phyloP scores from a whole-genome alignment of 2,329 filamentous ascomycete genomes.

The Scorias spongiosa region DNA sequence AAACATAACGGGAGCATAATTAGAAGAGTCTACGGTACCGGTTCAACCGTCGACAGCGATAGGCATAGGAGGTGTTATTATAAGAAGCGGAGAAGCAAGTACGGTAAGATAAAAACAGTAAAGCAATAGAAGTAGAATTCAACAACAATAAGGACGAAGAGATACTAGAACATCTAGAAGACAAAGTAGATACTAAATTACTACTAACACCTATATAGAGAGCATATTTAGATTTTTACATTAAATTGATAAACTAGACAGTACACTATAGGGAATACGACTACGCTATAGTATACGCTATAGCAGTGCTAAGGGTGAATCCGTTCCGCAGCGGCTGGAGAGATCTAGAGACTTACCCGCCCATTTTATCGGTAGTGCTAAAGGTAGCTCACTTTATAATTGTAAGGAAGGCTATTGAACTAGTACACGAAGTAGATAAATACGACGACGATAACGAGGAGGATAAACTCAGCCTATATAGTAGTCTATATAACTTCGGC shows the following conservation, averaged over 20 bases:
- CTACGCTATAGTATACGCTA: not conserved
- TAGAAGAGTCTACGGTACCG: not conserved
- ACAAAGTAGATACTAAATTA: not conserved
- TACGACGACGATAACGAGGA: too few species aligned
- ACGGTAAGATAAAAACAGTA: not conserved
- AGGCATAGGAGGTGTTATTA: not conserved
- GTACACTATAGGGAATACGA: not conserved
- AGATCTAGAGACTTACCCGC: not conserved
- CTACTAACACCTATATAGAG: not conserved
- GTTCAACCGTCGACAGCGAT: not conserved
- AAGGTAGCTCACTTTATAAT: not conserved
- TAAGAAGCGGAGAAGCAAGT: not conserved
- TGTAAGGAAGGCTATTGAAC: not conserved
- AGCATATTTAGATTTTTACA: not conserved
- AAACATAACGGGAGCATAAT: not conserved
- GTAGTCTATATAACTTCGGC: not conserved
- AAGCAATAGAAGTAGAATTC: not conserved
- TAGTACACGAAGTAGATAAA: not conserved
- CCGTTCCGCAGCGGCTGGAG: not conserved
- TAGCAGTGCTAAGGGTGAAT: not conserved
- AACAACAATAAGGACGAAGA: not conserved
- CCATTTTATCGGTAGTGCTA: not conserved
- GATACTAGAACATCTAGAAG: too few species aligned
- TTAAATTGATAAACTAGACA: not conserved
- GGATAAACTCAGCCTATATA: not conserved